A percentile compares a stretch with the other conserved stretches of the same genome.
Conservation (phyloP, 805 yeast genomes). For the Metschnikowia lachancei region DNA sequence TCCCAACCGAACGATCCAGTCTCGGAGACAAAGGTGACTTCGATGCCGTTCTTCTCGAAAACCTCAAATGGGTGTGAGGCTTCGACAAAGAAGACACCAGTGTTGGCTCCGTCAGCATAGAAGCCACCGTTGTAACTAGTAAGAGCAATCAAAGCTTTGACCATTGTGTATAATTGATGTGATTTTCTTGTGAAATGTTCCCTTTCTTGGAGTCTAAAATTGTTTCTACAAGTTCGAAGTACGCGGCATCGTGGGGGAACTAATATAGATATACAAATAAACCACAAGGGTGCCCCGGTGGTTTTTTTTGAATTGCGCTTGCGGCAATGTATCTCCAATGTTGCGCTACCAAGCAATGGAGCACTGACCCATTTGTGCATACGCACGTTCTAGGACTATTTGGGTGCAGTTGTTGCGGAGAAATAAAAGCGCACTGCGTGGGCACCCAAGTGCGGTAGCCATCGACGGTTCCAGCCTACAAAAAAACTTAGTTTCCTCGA, state of each 20-base stretch:
- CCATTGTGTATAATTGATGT: slow-evolving; percentile 17
- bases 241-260: background rate
- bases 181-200: no score
- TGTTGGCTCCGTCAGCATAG: slow-evolving; percentile 54
- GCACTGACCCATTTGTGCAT: background rate
- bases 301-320: no score
- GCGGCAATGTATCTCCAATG: background rate
- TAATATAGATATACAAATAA: no score
- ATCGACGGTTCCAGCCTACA: background rate
- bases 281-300: no score
- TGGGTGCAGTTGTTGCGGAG: background rate
- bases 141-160: slow-evolving; percentile 44
- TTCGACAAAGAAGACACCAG: slow-evolving; percentile 61
- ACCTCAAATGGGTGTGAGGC: slow-evolving; percentile 57
- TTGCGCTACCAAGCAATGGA: background rate
- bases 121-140: slow-evolving; percentile 45
- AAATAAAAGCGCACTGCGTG: background rate
- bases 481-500: background rate
- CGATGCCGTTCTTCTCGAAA: slow-evolving; percentile 47
- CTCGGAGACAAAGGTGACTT: slow-evolving; percentile 58
- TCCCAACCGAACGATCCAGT: slow-evolving; percentile 58
- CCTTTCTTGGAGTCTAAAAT: background rate
- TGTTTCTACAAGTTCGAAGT: background rate
- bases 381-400: no score
- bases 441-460: background rate